phyloP scores from a whole-genome alignment of 805 yeast species.

The Komagataella populi region DNA sequence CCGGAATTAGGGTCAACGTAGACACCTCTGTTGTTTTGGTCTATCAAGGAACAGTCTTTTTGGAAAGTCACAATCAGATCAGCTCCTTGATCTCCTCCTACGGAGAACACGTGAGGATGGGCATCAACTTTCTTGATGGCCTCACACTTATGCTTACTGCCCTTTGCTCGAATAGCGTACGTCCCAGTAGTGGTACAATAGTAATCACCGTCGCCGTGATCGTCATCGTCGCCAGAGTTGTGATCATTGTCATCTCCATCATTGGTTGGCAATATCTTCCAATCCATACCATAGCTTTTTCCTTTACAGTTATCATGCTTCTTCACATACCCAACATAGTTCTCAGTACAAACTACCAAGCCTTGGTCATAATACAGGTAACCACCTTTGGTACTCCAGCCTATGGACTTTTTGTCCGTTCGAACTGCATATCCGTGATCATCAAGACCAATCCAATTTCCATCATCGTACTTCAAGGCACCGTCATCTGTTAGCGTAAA shows the following conservation, averaged over 20 bases:
- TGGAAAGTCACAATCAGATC: neutral
- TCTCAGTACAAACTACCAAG: neutral
- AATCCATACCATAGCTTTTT: neutral
- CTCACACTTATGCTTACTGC: neutral
- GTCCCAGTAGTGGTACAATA: neutral
- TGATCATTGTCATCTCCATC: slow-evolving; percentile 7
- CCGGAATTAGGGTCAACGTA: slow-evolving; percentile 52
- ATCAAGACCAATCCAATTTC: neutral
- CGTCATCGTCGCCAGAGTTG: neutral
- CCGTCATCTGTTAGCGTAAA: neutral
- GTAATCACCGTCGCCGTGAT: neutral
- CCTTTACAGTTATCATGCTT: neutral
- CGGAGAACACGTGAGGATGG: neutral
- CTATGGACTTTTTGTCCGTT: neutral
- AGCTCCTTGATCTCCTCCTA: neutral
- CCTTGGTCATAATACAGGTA: neutral
- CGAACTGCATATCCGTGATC: neutral
- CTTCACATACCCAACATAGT: neutral
- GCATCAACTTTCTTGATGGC: neutral
- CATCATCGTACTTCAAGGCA: neutral
- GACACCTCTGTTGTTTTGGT: neutral
- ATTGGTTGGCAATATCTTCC: slow-evolving; percentile 2
- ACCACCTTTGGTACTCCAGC: neutral
- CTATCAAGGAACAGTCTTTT: neutral
- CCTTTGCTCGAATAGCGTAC: neutral